Evolutionary conservation across 768 basidiomycete species (phyloP).

Genomic region (Boletus edulis): DNA sequence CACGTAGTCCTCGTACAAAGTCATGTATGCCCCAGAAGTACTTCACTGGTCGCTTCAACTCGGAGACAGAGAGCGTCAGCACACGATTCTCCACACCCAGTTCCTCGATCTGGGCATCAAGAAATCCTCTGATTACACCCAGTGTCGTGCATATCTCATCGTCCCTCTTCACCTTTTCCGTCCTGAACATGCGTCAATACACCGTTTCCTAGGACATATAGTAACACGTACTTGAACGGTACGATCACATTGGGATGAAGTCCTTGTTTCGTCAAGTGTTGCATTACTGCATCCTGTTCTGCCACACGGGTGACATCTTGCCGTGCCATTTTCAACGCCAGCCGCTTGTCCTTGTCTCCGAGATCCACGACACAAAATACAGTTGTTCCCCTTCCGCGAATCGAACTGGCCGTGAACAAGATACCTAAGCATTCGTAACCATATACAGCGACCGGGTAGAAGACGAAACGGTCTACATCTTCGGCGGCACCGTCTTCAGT

Average conservation of each 20-base stretch:
- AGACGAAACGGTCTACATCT: too few relatives aligned
- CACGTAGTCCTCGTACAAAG: neutral
- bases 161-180: neutral
- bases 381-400: conserved; percentile 11
- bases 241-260: neutral
- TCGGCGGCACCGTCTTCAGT: too few relatives aligned
- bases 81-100: neutral
- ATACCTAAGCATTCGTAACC: neutral
- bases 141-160: neutral
- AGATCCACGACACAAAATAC: conserved; percentile 3
- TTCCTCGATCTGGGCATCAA: neutral
- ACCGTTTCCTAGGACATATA: neutral
- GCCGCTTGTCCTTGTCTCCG: neutral
- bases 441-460: too few relatives aligned
- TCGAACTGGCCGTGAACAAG: neutral
- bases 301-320: neutral
- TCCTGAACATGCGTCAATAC: neutral
- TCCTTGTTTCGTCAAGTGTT: neutral
- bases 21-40: conserved; percentile 3
- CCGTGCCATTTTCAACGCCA: neutral
- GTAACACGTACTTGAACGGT: neutral
- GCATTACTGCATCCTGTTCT: neutral
- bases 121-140: neutral
- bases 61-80: neutral
- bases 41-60: neutral